Evolutionary conservation across 805 yeast genomes (phyloP), one percentile per base, ranked within the genome.

Genomic region (Barnettozyma pratensis): DNA sequence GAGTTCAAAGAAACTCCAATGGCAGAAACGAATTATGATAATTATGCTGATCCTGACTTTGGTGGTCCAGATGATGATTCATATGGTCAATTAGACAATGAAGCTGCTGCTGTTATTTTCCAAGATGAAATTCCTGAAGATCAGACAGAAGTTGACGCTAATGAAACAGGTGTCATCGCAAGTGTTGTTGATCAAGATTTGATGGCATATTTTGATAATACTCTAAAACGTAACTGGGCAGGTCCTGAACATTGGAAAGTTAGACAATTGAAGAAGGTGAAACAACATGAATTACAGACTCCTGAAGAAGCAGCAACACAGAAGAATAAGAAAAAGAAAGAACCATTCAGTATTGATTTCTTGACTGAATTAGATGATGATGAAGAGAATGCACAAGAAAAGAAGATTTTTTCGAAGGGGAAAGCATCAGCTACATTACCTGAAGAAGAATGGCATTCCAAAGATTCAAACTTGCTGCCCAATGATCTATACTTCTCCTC

Each of bases 231-330:
- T 41, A 85, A 81, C 62, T 91, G 97, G 97, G 78, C 95, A 30
- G 97, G 97, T 7, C 86, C 92, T 11, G 92, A 87, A 54, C 95
- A 88, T 66, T 92, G 97, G 97, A 86, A 85, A 65, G 85, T 92
- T 9, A 70, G 76, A 39, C 76, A 80, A 11, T 64, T 84, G 42
- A 83, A 80, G 57, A 73, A 73, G 54, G 55, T 38, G 6, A 54
- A 39, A 27, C 44, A 53, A 45, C 40, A 28, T 40, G 47, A 40
- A 41, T 7, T 29, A 39, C 45, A 14, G 47, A 44, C 39, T 34
- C 27, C 30, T 37, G 40, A 44, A 25, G 53, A 39, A 8, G 51
- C 46, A 46, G 62, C 45, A 29, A 44, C 51, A 11, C 63, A 67
- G 50, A 59, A 60, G 46, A 59, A 61, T 51, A 65, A 66, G 51